Conservation (phyloP, 805 yeast species). For the Metschnikowia similis region DNA sequence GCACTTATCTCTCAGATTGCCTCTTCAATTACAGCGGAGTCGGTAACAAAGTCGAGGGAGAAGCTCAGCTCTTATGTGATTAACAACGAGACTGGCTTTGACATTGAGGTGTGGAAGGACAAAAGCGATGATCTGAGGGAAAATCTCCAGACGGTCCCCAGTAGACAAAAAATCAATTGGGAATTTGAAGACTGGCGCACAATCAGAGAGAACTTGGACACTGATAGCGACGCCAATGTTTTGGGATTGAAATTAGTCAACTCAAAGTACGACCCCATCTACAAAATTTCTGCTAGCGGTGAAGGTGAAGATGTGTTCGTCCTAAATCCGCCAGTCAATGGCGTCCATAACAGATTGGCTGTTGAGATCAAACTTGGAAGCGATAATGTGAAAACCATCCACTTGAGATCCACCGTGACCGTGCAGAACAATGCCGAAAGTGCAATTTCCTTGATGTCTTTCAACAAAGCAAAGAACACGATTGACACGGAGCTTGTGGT, state of each 20-base stretch:
- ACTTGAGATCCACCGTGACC: slow-evolving; percentile 71
- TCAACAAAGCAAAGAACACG: slow-evolving; percentile 28
- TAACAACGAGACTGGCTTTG: slow-evolving; percentile 79
- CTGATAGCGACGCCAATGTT: slow-evolving; percentile 55
- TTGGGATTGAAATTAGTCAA: slow-evolving; percentile 61
- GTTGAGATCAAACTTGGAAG: slow-evolving; percentile 67
- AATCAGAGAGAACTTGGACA: slow-evolving; percentile 73
- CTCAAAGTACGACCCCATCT: slow-evolving; percentile 51
- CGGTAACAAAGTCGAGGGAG: slow-evolving; percentile 61
- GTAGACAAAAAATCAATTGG: slow-evolving; percentile 66
- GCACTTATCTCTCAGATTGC: slow-evolving; percentile 71
- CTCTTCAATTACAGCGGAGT: slow-evolving; percentile 50
- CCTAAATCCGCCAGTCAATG: slow-evolving; percentile 56
- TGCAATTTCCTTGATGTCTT: slow-evolving; percentile 46
- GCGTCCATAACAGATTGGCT: slow-evolving; percentile 68
- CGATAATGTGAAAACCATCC: slow-evolving; percentile 74
- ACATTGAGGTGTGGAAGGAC: slow-evolving; percentile 73
- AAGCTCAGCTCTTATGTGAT: slow-evolving; percentile 79
- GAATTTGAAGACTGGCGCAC: slow-evolving; percentile 92
- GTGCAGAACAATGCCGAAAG: slow-evolving; percentile 61
- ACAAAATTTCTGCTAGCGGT: slow-evolving; percentile 60
- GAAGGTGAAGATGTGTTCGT: slow-evolving; percentile 81
- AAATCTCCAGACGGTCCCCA: slow-evolving; percentile 34
- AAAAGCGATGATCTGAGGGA: slow-evolving; percentile 35
- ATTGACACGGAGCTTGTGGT: slow-evolving; percentile 32